A percentile compares a stretch with the other conserved stretches of the same genome.
These are phyloP conservation scores for Trametes villosa DNA, from an alignment of 768 basidiomycete genomes.

Conservation along the genomic window DNA sequence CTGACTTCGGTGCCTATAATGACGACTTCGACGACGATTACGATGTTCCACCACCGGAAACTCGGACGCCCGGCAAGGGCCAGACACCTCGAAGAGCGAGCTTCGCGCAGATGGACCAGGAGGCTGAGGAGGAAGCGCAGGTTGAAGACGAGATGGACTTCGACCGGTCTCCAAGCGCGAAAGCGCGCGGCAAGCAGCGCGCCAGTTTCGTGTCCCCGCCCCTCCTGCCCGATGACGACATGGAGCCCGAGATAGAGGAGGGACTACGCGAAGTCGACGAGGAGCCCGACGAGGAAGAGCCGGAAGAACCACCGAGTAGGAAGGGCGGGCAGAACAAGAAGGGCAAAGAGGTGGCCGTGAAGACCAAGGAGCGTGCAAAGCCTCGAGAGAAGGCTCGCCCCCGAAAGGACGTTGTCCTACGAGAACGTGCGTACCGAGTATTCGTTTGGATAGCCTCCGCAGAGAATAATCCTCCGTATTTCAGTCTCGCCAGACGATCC, in stretches of 20 bases:
- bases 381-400: slow-evolving; percentile 19
- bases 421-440: slow-evolving; percentile 29
- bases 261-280: slow-evolving; percentile 37
- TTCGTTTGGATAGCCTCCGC: neutral
- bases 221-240: slow-evolving; percentile 30
- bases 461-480: neutral
- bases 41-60: neutral
- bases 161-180: slow-evolving; percentile 19
- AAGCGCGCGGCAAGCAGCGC: slow-evolving; percentile 30
- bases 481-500: slow-evolving; percentile 33
- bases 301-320: slow-evolving; percentile 24
- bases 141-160: slow-evolving; percentile 21
- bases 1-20: slow-evolving; percentile 24
- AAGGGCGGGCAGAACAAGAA: slow-evolving; percentile 18
- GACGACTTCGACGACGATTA: slow-evolving; percentile 21
- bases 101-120: slow-evolving; percentile 55
- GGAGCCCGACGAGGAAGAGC: slow-evolving; percentile 34
- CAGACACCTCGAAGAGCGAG: slow-evolving; percentile 30
- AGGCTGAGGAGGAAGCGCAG: slow-evolving; percentile 44
- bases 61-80: neutral
- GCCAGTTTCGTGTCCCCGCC: slow-evolving; percentile 41
- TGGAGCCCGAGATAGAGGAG: slow-evolving; percentile 49
- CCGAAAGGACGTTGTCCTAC: slow-evolving; percentile 25
- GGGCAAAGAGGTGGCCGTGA: slow-evolving; percentile 27
- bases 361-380: slow-evolving; percentile 40